phyloP scores from a whole-genome alignment of 2,329 filamentous ascomycete genomes.

The Xylariaceae sp. region DNA sequence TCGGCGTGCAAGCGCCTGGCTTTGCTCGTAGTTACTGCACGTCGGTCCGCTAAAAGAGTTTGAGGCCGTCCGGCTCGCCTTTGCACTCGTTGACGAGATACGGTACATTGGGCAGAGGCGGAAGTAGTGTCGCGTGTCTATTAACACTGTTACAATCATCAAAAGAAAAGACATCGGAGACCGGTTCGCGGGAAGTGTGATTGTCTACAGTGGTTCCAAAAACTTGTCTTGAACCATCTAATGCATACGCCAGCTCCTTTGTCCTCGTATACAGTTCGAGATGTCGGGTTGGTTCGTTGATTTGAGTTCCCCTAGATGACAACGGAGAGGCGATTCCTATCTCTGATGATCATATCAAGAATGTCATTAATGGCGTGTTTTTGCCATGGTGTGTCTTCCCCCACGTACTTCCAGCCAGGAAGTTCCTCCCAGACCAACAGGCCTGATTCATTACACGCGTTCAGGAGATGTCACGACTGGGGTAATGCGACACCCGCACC shows the following conservation, averaged over 20 bases:
- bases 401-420: neutral
- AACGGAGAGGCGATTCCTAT: neutral
- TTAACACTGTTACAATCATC: neutral
- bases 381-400: neutral
- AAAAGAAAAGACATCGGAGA: neutral
- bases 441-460: neutral
- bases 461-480: neutral
- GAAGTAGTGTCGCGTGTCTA: neutral
- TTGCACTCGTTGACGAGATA: neutral
- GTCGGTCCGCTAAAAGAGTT: neutral
- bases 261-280: neutral
- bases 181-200: neutral
- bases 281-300: neutral
- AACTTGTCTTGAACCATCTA: neutral
- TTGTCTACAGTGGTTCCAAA: neutral
- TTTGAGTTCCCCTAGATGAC: constrained; percentile 1
- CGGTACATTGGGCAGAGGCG: neutral
- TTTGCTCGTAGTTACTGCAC: neutral
- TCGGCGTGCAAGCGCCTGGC: neutral
- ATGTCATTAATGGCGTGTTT: neutral
- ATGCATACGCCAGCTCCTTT: neutral
- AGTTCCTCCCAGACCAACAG: neutral
- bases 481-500: neutral
- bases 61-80: neutral
- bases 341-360: neutral